phyloP scores from a whole-genome alignment of 148 eudicot genomes.

The Fagopyrum esculentum region DNA sequence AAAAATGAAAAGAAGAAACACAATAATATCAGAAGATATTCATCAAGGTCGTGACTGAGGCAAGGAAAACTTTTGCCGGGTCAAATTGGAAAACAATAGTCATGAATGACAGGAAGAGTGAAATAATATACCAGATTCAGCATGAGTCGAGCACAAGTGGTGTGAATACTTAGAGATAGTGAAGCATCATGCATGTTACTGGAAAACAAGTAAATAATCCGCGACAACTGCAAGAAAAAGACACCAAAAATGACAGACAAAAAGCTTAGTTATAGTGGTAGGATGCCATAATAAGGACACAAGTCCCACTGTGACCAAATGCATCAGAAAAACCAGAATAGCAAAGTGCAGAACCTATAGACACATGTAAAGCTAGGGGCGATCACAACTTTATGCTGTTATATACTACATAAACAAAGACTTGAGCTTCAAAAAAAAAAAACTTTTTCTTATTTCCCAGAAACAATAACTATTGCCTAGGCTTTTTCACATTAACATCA shows the following conservation, averaged over 20 bases:
- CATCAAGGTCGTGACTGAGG: neutral
- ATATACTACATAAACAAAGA: neutral
- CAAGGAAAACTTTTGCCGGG: neutral
- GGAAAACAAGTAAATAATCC: slow-evolving; percentile 91
- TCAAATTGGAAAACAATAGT: neutral
- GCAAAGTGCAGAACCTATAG: neutral
- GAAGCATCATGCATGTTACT: slow-evolving; percentile 99
- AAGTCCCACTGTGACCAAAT: neutral
- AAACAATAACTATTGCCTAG: neutral
- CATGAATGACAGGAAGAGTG: neutral
- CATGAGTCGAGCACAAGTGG: slow-evolving; percentile 98
- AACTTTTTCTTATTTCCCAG: neutral
- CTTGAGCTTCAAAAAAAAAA: neutral
- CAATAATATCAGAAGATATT: neutral
- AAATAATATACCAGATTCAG: slow-evolving; percentile 70
- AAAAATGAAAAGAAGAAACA: neutral
- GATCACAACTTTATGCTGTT: neutral
- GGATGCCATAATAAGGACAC: neutral
- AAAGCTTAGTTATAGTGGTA: neutral
- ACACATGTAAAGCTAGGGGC: neutral
- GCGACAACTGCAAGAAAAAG: slow-evolving; percentile 60
- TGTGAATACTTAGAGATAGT: slow-evolving; percentile 85
- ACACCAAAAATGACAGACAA: neutral
- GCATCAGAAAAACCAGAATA: neutral
- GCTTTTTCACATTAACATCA: neutral